These are phyloP conservation scores for Microcyclosporella mali DNA, from an alignment of 2,329 filamentous ascomycete species.

Conservation along the genomic window DNA sequence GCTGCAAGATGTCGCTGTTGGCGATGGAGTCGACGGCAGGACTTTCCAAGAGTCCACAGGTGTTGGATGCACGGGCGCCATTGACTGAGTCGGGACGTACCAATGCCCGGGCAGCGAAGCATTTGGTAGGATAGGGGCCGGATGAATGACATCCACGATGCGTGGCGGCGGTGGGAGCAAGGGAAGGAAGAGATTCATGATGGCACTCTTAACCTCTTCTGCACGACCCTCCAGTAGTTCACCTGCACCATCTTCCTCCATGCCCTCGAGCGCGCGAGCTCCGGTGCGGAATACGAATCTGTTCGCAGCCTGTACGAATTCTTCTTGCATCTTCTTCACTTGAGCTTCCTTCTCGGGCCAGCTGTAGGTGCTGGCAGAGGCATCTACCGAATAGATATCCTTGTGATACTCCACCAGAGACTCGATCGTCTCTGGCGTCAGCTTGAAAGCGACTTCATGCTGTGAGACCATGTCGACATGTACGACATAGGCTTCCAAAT, in stretches of 20 bases:
- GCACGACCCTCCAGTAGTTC: constrained; percentile 87
- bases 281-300: constrained; percentile 91
- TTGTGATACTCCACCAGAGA: constrained; percentile 91
- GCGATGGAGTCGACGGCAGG: constrained; percentile 78
- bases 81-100: constrained; percentile 57
- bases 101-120: constrained; percentile 66
- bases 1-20: constrained; percentile 59
- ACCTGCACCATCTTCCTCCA: constrained; percentile 93
- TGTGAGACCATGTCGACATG: constrained; percentile 98
- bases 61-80: constrained; percentile 59
- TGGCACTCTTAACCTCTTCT: constrained; percentile 83
- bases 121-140: constrained; percentile 78
- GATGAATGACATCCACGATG: constrained; percentile 82
- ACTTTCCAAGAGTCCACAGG: constrained; percentile 86
- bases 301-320: constrained; percentile 94
- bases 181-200: constrained; percentile 77
- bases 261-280: constrained; percentile 81
- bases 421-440: constrained; percentile 91
- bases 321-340: constrained; percentile 93
- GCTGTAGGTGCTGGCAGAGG: constrained; percentile 80
- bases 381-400: constrained; percentile 86
- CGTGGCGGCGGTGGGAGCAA: constrained; percentile 82
- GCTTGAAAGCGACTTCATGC: constrained; percentile 96
- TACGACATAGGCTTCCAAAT: constrained; percentile 95
- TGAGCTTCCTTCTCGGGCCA: constrained; percentile 97